phyloP scores from a whole-genome alignment of 1,284 basidiomycete species.

The Meripilus lineatus region DNA sequence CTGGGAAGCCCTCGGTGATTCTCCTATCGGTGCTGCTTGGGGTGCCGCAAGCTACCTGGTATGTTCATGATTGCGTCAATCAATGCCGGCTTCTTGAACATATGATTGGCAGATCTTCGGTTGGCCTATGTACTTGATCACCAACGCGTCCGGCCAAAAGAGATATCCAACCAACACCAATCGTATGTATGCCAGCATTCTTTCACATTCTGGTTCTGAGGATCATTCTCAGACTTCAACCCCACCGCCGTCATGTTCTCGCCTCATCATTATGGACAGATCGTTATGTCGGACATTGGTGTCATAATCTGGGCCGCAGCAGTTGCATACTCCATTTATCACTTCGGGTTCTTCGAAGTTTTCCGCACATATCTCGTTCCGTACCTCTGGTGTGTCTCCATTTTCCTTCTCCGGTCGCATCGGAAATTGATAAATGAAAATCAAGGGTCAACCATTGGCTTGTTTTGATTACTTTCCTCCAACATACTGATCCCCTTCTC shows the following conservation, averaged over 20 bases:
- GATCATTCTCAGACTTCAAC: conserved; percentile 62
- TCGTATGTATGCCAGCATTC: conserved; percentile 47
- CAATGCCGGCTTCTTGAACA: neutral
- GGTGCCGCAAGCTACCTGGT: conserved; percentile 71
- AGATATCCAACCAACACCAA: conserved; percentile 82
- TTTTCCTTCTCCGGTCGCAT: conserved; percentile 1
- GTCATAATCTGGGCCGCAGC: conserved; percentile 67
- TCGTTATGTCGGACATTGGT: conserved; percentile 86
- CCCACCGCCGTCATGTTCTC: conserved; percentile 83
- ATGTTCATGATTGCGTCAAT: conserved; percentile 20
- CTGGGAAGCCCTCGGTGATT: conserved; percentile 88
- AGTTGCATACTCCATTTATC: conserved; percentile 56
- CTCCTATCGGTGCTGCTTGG: conserved; percentile 77
- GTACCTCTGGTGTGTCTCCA: conserved; percentile 71
- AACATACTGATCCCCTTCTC: conserved; percentile 94
- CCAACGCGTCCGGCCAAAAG: conserved; percentile 86
- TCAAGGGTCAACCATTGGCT: conserved; percentile 78
- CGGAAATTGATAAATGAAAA: neutral
- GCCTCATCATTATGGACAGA: conserved; percentile 75
- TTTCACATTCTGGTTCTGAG: conserved; percentile 3
- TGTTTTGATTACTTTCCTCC: conserved; percentile 90
- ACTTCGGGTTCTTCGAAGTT: conserved; percentile 72
- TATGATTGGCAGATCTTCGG: conserved; percentile 54
- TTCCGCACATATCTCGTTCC: conserved; percentile 83
- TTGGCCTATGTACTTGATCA: conserved; percentile 85